A percentile compares a stretch with the other conserved stretches of the same genome.
These are phyloP conservation scores for Rhodotorula taiwanensis DNA, from an alignment of 768 basidiomycete species.

Conservation along the genomic window DNA sequence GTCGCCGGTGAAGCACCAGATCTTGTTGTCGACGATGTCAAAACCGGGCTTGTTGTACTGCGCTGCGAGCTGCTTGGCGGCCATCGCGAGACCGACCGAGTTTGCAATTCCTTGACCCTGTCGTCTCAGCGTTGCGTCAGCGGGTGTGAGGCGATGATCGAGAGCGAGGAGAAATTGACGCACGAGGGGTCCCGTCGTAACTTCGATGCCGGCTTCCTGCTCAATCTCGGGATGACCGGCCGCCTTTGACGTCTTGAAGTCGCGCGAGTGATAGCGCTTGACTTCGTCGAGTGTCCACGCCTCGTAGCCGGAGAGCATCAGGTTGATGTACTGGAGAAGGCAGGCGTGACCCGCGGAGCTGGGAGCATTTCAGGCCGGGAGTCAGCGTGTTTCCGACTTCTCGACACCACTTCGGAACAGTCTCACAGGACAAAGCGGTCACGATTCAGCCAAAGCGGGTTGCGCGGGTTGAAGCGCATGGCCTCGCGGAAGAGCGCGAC, in stretches of 20 bases:
- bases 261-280: constrained; percentile 43
- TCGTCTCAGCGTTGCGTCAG: neutral
- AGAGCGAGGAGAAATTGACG: neutral
- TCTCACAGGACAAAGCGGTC: constrained; percentile 39
- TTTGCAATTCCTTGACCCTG: constrained; percentile 64
- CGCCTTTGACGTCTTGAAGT: constrained; percentile 40
- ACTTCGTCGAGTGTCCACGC: constrained; percentile 45
- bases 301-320: constrained; percentile 44
- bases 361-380: neutral
- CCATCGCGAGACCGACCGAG: constrained; percentile 84
- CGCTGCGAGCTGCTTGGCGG: constrained; percentile 77
- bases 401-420: too few relatives aligned
- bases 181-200: constrained; percentile 44
- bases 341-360: constrained; percentile 45
- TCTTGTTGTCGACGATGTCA: constrained; percentile 44
- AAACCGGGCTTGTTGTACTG: constrained; percentile 78
- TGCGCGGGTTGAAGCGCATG: constrained; percentile 45
- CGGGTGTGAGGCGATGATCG: too few relatives aligned
- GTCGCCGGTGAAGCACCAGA: constrained; percentile 82
- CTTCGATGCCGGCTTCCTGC: constrained; percentile 40
- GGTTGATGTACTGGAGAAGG: constrained; percentile 44
- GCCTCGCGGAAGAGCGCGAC: constrained; percentile 43
- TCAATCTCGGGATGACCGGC: constrained; percentile 46
- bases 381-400: neutral
- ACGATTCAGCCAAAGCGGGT: constrained; percentile 45